Evolutionary conservation across 106 monocot species (phyloP), one percentile per base, ranked within the genome.

Genomic region (Acorus calamus): DNA sequence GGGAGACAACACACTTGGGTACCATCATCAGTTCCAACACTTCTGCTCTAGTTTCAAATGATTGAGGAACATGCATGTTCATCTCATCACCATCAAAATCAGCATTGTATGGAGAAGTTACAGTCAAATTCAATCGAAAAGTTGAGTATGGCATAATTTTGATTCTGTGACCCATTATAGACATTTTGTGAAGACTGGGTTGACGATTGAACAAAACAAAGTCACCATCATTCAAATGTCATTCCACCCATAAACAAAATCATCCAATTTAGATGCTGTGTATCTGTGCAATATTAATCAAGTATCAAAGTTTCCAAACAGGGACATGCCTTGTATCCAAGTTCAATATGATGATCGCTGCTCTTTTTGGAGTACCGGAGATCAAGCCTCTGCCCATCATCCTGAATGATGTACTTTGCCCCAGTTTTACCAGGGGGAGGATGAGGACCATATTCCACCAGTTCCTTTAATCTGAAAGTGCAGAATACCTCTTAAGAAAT

Each of bases 41-140:
- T 73, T 98, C 96, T 12, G 96, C 84, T 70, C 96, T 82, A 44
- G 91, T 98, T 77, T 98, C 96, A 81, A 91, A 98, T 6, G 96
- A 98, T 66, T 98, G 96, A 50, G 96, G 91, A 66, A 98, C 91
- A 79, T 98, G 96, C 96, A 98, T 98, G 71, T 98, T 98, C 96
- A 98, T 98, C 68, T 98, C 96, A 85, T 98, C 96, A 44, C 96
- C 96, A 71, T 98, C 96, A 79, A 98, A 98, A 88, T 98, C 96
- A 72, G 96, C 96, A 85, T 98, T 98, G 64, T 98, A 98, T 48
- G 96, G 96, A 9, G 96, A 87, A 9, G 91, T 91, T 8, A 98
- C 96, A 42, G 96, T 91, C 62, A 98, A 77, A 72, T 98, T 98
- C 47, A 98, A 71, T 4, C 96, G 96, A 56, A 98, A 98, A 60